phyloP scores from a whole-genome alignment of 2,329 filamentous ascomycete genomes.

The Fusarium sarcochroum region DNA sequence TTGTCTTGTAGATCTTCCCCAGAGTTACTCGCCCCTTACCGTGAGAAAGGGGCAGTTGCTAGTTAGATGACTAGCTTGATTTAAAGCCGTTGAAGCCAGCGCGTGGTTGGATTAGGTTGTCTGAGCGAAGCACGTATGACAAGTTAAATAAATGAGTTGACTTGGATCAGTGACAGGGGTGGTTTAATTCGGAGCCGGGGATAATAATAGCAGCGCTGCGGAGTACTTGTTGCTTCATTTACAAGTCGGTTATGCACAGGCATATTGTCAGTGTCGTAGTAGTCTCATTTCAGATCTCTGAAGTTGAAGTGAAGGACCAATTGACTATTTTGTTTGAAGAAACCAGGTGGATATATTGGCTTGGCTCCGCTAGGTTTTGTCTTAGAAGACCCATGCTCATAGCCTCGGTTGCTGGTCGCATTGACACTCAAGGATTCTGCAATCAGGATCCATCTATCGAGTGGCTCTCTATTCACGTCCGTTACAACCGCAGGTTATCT shows the following conservation, averaged over 20 bases:
- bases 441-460: not conserved
- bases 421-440: conserved; percentile 7
- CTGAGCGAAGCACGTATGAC: conserved; percentile 10
- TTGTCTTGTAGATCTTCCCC: conserved; percentile 32
- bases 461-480: conserved; percentile 4
- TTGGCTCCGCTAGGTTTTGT: conserved; percentile 2
- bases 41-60: conserved; percentile 15
- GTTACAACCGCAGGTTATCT: conserved; percentile 19
- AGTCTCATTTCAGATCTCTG: conserved; percentile 4
- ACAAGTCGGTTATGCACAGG: conserved; percentile 25
- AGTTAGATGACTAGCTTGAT: conserved; percentile 11
- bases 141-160: conserved; percentile 27
- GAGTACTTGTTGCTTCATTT: conserved; percentile 10
- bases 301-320: conserved; percentile 4
- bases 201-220: conserved; percentile 10
- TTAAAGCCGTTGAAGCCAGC: conserved; percentile 10
- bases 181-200: conserved; percentile 21
- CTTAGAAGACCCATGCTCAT: conserved; percentile 10
- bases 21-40: conserved; percentile 15
- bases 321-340: conserved; percentile 9
- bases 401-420: conserved; percentile 9
- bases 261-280: conserved; percentile 10
- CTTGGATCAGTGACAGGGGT: conserved; percentile 26
- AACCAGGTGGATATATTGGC: conserved; percentile 9
- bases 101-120: conserved; percentile 14